Evolutionary conservation across 192 early-diverging fungal genomes (phyloP), one percentile per base, ranked within the genome.

Genomic region (Coemansia asiatica): DNA sequence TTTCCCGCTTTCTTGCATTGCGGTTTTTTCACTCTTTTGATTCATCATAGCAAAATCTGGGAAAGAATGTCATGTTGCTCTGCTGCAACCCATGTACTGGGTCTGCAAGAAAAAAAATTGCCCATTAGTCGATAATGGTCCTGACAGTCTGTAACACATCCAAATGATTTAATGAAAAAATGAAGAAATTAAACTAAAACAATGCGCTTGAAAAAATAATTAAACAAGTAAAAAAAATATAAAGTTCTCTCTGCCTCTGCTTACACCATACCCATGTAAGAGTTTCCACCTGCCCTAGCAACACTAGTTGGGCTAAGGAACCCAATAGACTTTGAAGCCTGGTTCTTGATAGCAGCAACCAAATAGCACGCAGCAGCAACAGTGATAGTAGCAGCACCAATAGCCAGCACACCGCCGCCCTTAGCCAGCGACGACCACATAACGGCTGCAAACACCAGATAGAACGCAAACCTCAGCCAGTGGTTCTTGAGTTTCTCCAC

Each of bases 351-450:
- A 1, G 82, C 82, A 1, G 82, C 76, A 21, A 83, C 61, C 2
- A 76, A 54, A 57, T 83, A 83, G 69, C 73, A 79, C 22, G 18
- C 40, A 19, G 73, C 72, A 4, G 82, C 66, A 50, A 83, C 16
- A 22, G 82, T 79, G 6, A 73, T 60, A 5, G 77, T 76, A 1
- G 63, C 67, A 4, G 82, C 82, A 2, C 76, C 82, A 60, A 83
- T 73, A 8, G 68, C 76, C 56, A 83, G 64, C 1, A 83, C 56
- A 1, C 76, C 71, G 35, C 76, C 71, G 65, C 68, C 63, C 54
- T 76, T 68, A 6, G 82, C 68, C 59, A 83, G 57, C 57, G 82
- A 83, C 40, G 82, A 68, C 82, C 82, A 83, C 76, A 79, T 83
- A 28, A 83, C 68, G 12, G 67, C 61, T 1, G 82, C 72, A 74